Conservation (phyloP, 768 basidiomycete genomes). For the Amanita exitialis region DNA sequence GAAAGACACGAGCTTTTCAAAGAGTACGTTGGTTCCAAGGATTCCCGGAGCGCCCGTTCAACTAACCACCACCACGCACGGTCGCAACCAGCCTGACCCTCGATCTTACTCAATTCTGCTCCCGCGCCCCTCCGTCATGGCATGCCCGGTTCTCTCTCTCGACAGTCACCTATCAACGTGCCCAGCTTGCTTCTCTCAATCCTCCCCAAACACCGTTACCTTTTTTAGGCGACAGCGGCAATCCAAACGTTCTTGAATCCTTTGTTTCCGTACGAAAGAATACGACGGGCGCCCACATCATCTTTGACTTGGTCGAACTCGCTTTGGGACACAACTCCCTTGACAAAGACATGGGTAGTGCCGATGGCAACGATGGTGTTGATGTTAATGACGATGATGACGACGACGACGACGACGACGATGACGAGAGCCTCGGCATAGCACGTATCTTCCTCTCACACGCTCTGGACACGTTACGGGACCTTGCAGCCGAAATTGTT, state of each 20-base stretch:
- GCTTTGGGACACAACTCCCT: constrained; percentile 13
- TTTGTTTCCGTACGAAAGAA: constrained; percentile 38
- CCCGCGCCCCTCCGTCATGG: constrained; percentile 27
- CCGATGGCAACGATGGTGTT: not conserved
- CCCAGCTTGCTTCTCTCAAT: constrained; percentile 19
- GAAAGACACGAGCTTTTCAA: constrained; percentile 21
- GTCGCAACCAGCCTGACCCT: constrained; percentile 21
- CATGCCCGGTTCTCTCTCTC: constrained; percentile 15
- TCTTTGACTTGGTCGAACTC: constrained; percentile 43
- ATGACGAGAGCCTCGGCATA: constrained; percentile 7
- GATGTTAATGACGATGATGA: not conserved
- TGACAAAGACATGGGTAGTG: not conserved
- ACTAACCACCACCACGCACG: not conserved
- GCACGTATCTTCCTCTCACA: not conserved
- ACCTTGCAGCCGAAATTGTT: constrained; percentile 38
- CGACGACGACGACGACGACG: constrained; percentile 9
- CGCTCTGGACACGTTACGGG: constrained; percentile 21
- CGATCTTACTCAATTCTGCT: constrained; percentile 23
- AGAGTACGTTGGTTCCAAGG: constrained; percentile 20
- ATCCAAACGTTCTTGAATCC: constrained; percentile 30
- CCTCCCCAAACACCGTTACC: constrained; percentile 14
- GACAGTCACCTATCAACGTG: too few relatives aligned
- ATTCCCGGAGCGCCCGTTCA: constrained; percentile 3
- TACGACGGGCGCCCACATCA: constrained; percentile 36
- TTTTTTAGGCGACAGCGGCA: constrained; percentile 11